These are phyloP conservation scores for Hemisphaericaspora nanyangensis DNA, from an alignment of 805 yeast species.

Conservation along the genomic window DNA sequence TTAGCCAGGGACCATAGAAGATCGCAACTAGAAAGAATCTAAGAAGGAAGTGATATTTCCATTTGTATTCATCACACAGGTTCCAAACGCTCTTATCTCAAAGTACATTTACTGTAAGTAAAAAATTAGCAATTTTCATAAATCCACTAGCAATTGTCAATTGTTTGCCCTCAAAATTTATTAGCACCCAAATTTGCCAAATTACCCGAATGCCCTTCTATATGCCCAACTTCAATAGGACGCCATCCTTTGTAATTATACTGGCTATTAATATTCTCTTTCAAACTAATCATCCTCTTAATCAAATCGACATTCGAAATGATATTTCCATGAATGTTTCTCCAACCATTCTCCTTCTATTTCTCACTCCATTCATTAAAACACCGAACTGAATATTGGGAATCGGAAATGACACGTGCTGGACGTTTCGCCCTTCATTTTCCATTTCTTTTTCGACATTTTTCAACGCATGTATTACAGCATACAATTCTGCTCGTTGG, in stretches of 20 bases:
- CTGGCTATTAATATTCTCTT: conserved; percentile 31
- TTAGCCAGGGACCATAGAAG: no score
- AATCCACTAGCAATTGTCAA: no score
- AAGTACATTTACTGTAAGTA: no score
- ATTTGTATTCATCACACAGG: no score
- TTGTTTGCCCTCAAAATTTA: no score
- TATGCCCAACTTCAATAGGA: conserved; percentile 51
- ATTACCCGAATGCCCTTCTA: conserved; percentile 66
- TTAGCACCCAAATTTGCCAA: conserved; percentile 71
- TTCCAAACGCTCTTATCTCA: no score
- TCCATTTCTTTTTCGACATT: conserved; percentile 31
- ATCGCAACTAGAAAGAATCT: no score
- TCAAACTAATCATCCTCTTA: conserved; percentile 19
- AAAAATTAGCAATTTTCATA: no score
- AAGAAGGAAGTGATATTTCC: no score
- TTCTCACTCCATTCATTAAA: conserved; percentile 52
- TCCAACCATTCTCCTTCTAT: conserved; percentile 63
- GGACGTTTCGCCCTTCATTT: conserved; percentile 14
- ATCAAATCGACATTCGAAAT: conserved; percentile 56
- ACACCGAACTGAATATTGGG: conserved; percentile 58
- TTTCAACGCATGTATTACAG: conserved; percentile 54
- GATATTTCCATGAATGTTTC: conserved; percentile 34
- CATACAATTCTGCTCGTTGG: conserved; percentile 75
- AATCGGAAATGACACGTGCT: conserved; percentile 61
- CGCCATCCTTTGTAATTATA: conserved; percentile 33